Evolutionary conservation across 2,329 filamentous ascomycete genomes (phyloP).

Genomic region (Diplodia seriata): DNA sequence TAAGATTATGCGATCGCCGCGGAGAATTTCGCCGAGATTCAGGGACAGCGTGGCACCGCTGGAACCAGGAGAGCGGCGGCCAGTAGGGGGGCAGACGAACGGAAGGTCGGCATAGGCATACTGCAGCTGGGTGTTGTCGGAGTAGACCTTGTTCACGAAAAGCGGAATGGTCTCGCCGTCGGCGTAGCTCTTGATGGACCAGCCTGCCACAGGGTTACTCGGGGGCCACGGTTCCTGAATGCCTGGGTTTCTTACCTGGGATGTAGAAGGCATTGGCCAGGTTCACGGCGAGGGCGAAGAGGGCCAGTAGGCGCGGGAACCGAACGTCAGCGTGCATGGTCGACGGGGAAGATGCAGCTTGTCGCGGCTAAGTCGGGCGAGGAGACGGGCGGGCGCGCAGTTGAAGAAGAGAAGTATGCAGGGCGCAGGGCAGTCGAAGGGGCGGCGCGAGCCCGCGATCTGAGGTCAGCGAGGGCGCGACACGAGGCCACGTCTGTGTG

Average conservation of each 20-base stretch:
- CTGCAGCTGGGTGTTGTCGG: conserved; percentile 86
- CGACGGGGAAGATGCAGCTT: background rate
- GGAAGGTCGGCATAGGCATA: conserved; percentile 90
- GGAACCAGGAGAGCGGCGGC: conserved; percentile 68
- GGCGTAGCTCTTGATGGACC: conserved; percentile 81
- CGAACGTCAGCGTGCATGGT: conserved; percentile 50
- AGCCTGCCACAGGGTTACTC: conserved; percentile 58
- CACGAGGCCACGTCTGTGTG: conserved; percentile 13
- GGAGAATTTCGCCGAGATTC: conserved; percentile 85
- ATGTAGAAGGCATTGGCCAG: conserved; percentile 75
- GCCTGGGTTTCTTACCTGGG: conserved; percentile 66
- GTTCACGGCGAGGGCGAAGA: conserved; percentile 56
- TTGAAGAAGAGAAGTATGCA: conserved; percentile 20
- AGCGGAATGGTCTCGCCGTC: conserved; percentile 79
- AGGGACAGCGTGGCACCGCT: conserved; percentile 80
- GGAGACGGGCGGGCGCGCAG: background rate
- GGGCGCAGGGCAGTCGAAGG: conserved; percentile 7
- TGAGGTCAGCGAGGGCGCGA: conserved; percentile 28
- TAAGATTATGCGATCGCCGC: conserved; percentile 82
- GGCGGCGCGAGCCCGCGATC: background rate
- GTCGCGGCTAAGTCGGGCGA: background rate
- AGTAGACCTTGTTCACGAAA: conserved; percentile 92
- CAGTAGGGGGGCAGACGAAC: conserved; percentile 82
- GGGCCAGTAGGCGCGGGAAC: conserved; percentile 54
- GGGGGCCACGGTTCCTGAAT: conserved; percentile 31